phyloP scores from a whole-genome alignment of 148 eudicot species.

The Fagopyrum esculentum region DNA sequence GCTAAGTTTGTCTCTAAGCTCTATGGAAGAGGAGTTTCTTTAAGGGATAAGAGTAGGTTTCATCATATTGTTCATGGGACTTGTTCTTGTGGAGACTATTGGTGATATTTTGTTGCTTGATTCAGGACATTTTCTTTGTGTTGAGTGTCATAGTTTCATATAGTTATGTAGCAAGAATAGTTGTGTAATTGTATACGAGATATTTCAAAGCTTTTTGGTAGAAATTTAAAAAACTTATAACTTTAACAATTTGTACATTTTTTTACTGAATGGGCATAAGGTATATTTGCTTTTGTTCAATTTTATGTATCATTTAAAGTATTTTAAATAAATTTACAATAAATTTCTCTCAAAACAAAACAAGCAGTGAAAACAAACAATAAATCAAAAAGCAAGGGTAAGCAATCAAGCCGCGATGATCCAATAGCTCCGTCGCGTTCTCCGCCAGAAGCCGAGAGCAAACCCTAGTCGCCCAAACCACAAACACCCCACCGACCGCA shows the following conservation, averaged over 20 bases:
- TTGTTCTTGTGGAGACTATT: constrained; percentile 73
- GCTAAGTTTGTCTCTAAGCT: constrained; percentile 52
- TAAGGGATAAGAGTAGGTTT: constrained; percentile 51
- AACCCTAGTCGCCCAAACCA: constrained; percentile 27
- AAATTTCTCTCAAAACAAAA: constrained; percentile 17
- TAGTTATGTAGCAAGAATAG: too few relatives aligned
- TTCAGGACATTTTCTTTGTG: too few relatives aligned
- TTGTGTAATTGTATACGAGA: too few relatives aligned
- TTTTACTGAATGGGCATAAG: too few relatives aligned
- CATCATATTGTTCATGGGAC: constrained; percentile 58
- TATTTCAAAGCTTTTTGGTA: too few relatives aligned
- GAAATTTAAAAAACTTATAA: too few relatives aligned
- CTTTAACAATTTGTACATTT: too few relatives aligned
- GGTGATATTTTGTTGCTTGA: too few relatives aligned
- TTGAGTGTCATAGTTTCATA: too few relatives aligned
- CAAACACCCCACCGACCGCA: constrained; percentile 16
- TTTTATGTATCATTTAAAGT: too few relatives aligned
- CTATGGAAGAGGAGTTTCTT: constrained; percentile 13
- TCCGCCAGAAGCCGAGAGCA: constrained; percentile 27
- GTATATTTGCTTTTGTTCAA: too few relatives aligned
- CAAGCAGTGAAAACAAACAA: constrained; percentile 26
- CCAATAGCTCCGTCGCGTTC: constrained; percentile 11
- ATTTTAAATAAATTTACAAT: background rate
- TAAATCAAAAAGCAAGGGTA: constrained; percentile 29
- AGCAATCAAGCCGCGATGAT: constrained; percentile 23